Base-by-base conservation (phyloP, 768 basidiomycete species). In the Xerocomellus chrysenteron region DNA sequence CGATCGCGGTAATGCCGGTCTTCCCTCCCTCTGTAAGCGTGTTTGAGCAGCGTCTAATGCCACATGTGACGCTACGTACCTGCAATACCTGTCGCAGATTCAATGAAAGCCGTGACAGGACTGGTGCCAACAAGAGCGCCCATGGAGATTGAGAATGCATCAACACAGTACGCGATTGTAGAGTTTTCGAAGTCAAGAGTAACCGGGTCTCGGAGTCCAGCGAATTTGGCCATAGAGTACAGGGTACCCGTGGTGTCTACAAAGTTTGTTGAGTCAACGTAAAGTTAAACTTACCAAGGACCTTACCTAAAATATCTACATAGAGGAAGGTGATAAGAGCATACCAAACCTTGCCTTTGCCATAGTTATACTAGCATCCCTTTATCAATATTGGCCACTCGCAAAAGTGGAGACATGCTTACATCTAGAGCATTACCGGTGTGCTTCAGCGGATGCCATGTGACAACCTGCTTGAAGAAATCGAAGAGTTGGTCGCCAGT, bases 161-260 rank as follows among this genome's bases (percentile, higher is more conserved):
- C 90, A 28, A 91, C 82, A 60, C 89, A 92, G 72, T 92, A 92
- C 4, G 90, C 90, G 57, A 88, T 76, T 13, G 86, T 90, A 17
- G 87, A 89, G 59, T 85, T 83, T 73, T 94, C 92, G 62, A 94
- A 94, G 68, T 94, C 92, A 54, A 92, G 76, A 26, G 91, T 92
- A 14, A 90, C 82, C 1, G 87, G 87, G 66, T 93, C 87, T 46
- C 90, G 89, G 2, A 94, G 80, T n/a, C 89, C 90, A 7, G 92
- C 90, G 59, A 93, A 93, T 69, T 89, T 92, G 51, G 90, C 89
- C 92, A 94, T 93, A 39, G 92, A 88, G 68, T 93, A 92, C 5
- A 94, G 76, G 10, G 92, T 93, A 66, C 92, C 87, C 52, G 76
- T 79, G 30, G 75, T 78, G 55, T 78, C 74, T 71, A 54, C 46